Evolutionary conservation across 257 asterid species (phyloP), one percentile per base, ranked within the genome.

Genomic region (Parsonsia alboflavescens): DNA sequence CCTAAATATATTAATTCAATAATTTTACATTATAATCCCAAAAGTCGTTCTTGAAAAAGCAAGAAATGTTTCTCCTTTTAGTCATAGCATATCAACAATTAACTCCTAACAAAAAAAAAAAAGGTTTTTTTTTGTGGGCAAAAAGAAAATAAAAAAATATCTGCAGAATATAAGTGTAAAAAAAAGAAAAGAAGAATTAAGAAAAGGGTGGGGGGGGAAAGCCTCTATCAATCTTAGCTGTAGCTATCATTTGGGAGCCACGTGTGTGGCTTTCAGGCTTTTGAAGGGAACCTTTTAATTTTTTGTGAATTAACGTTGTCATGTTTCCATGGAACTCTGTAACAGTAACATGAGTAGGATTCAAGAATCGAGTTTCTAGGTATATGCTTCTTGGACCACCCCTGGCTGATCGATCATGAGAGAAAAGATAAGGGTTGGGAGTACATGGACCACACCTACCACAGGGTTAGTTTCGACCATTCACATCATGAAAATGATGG

Each of bases 301-400:
- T 30, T 61, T 11, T 28, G 67, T 61, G 44, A 61, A 61, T 39
- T 56, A 39, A n/a, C 67, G 67, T 56, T 72, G 67, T 54, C 42
- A 54, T 54, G 26, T 24, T 41, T 39, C 66, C 75, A 22, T 42
- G 76, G 54, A 72, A 42, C 57, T 22, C 26, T 33, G 46, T 33
- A 50, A 30, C 11, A 28, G 26, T 10, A 50, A 70, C 74, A 30
- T 52, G 42, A 72, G 65, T 57, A 39, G 21, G 68, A 22, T 39
- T 52, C 39, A n/a, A 13, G 54, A 21, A 41, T 42, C 54, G 16
- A 42, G 56, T 16, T 30, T 12, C 10, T 13, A 6, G 7, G 6
- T 19, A 6, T 21, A 26, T 42, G 50, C 68, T 22, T 57, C 22
- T 41, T 72, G 76, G 76, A 72, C 67, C 68, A 72, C 67, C 56